phyloP scores from a whole-genome alignment of 2,329 filamentous ascomycete genomes.

The Calycina herbarum region DNA sequence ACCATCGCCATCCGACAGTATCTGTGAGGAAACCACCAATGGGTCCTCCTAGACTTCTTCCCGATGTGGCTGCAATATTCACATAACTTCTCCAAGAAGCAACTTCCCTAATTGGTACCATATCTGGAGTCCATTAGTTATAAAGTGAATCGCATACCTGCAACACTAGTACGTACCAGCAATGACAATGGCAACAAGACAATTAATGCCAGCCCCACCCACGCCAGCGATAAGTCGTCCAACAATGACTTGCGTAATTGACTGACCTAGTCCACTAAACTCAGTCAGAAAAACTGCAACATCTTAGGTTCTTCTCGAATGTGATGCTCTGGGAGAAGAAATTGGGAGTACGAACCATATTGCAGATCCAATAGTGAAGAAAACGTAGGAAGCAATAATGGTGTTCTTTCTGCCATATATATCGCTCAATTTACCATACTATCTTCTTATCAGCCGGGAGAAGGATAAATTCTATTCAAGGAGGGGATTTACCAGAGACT shows the following conservation, averaged over 20 bases:
- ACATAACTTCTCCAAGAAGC: slow-evolving; percentile 55
- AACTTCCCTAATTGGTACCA: slow-evolving; percentile 53
- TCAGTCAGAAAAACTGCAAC: background rate
- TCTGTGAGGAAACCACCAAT: slow-evolving; percentile 54
- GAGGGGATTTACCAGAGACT: slow-evolving; percentile 48
- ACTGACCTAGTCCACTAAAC: slow-evolving; percentile 45
- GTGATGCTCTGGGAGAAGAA: background rate
- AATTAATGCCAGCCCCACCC: slow-evolving; percentile 52
- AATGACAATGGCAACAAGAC: slow-evolving; percentile 52
- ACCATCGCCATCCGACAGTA: slow-evolving; percentile 58
- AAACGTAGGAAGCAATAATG: slow-evolving; percentile 47
- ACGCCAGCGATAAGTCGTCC: slow-evolving; percentile 54
- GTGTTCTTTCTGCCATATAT: slow-evolving; percentile 58
- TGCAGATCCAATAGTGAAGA: slow-evolving; percentile 47
- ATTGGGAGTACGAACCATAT: slow-evolving; percentile 43
- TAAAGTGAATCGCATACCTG: background rate
- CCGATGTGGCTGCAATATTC: slow-evolving; percentile 52
- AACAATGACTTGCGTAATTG: slow-evolving; percentile 50
- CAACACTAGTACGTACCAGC: slow-evolving; percentile 43
- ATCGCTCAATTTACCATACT: slow-evolving; percentile 55
- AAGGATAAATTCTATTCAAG: slow-evolving; percentile 46
- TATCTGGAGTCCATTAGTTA: slow-evolving; percentile 9
- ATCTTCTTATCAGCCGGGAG: no score
- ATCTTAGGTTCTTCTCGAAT: background rate
- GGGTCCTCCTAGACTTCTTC: slow-evolving; percentile 53